Evolutionary conservation across 441 rosid genomes (phyloP), one percentile per base, ranked within the genome.

Genomic region (Kokia cookei): DNA sequence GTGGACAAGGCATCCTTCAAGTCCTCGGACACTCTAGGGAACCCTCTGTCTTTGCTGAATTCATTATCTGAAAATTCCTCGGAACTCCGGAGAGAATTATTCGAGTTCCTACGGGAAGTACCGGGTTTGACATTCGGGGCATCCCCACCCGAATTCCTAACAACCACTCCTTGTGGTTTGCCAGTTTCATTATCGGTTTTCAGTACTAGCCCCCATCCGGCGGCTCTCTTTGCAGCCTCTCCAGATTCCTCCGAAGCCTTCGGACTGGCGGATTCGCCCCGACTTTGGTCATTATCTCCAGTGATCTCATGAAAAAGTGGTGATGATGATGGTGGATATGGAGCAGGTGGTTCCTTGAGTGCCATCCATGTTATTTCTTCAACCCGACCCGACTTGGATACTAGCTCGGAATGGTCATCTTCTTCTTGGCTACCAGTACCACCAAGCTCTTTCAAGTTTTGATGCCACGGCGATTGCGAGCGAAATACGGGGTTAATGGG

Each of bases 311-410:
- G 80, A 5, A 76, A 15, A 61, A 57, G 35, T 5, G 51, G 79
- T 53, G 73, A 79, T 22, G 71, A 71, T 74, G 76, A 27, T 45
- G 67, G 51, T 2, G 85, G 73, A 43, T 82, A 55, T 37, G 80
- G 77, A 2, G 64, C 43, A 15, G 72, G 62, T 15, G 75, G 63
- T 35, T 90, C 95, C 75, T 82, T 82, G 51, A 95, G 78, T 76
- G 99, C 99, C 98, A 95, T 89, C 99, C 99, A 93, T 83, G 95
- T 81, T 63, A 83, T 80, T 74, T 86, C 96, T 65, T 90, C 90
- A 12, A 79, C 58, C 73, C 79, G 79, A 64, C 72, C 78, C 62
- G 91, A 76, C 24, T 71, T 73, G 42, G 82, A 68, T 0, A 78
- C 67, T 66, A 76, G 75, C 71, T 72, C 71, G 45, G 75, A 63